phyloP scores from a whole-genome alignment of 2,329 filamentous ascomycete species.

The Cordyceps sp. region DNA sequence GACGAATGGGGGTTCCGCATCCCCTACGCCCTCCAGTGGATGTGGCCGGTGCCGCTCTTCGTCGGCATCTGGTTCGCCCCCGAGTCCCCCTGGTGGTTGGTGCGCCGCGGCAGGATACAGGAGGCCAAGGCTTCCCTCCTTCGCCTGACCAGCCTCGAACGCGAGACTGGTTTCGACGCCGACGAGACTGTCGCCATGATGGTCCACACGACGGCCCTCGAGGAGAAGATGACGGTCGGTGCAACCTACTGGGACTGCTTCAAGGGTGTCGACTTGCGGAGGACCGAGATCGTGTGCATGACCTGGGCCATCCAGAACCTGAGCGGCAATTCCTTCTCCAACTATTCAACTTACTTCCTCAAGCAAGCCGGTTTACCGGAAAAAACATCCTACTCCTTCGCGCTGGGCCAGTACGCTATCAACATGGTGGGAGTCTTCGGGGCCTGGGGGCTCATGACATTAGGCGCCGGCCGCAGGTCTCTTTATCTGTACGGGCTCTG shows the following conservation, averaged over 20 bases:
- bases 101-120: conserved; percentile 44
- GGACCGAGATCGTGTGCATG: conserved; percentile 56
- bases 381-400: conserved; percentile 37
- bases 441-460: conserved; percentile 64
- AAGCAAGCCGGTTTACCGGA: conserved; percentile 39
- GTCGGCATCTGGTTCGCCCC: conserved; percentile 52
- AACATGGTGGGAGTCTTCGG: conserved; percentile 72
- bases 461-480: conserved; percentile 57
- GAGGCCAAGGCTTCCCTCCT: conserved; percentile 51
- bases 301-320: conserved; percentile 48
- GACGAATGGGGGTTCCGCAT: conserved; percentile 57
- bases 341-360: conserved; percentile 49
- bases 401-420: conserved; percentile 49
- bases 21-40: conserved; percentile 61
- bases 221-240: conserved; percentile 57
- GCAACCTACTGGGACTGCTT: conserved; percentile 73
- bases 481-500: conserved; percentile 64
- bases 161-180: conserved; percentile 57
- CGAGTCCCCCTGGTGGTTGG: conserved; percentile 62
- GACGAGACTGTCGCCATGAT: conserved; percentile 86
- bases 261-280: conserved; percentile 57
- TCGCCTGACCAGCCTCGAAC: conserved; percentile 44
- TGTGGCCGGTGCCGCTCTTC: conserved; percentile 55
- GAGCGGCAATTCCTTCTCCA: conserved; percentile 46
- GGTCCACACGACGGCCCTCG: conserved; percentile 72